A percentile compares a stretch with the other conserved stretches of the same genome.
These are phyloP conservation scores for Cryptosporidium muris DNA, from an alignment of 169 alveolate genomes.

Conservation along the genomic window DNA sequence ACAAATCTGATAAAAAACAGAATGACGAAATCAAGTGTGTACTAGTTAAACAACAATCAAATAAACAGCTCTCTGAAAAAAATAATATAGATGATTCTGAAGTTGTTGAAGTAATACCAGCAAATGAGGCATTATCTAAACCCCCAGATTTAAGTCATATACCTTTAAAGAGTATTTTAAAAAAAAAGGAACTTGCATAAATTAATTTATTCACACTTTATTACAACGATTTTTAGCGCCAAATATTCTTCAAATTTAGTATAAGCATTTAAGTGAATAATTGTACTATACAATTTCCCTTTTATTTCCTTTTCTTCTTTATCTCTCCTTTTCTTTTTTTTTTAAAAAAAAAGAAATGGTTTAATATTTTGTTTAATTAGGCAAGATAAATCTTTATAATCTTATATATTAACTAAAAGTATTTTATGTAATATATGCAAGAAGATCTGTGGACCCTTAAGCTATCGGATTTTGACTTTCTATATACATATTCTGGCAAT, in stretches of 20 bases:
- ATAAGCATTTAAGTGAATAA: background rate
- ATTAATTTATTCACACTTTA: background rate
- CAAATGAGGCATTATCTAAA: constrained; percentile 48
- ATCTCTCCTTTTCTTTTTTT: background rate
- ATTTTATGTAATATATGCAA: background rate
- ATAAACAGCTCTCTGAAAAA: background rate
- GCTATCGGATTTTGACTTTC: too few relatives aligned
- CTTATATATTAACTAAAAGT: background rate
- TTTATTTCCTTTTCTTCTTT: background rate
- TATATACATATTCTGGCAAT: too few relatives aligned
- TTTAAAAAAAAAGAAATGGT: too few relatives aligned
- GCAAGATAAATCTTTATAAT: too few relatives aligned
- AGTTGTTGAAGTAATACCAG: constrained; percentile 28
- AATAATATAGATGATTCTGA: background rate
- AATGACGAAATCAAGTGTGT: constrained; percentile 38
- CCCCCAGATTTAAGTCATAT: constrained; percentile 24
- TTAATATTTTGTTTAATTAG: too few relatives aligned
- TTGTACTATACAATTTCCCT: background rate
- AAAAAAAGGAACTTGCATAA: background rate
- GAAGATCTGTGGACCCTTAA: background rate
- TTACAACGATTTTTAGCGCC: background rate
- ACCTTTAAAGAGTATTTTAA: constrained; percentile 57
- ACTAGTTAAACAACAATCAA: constrained; percentile 7
- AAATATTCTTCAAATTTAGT: background rate
- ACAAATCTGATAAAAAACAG: constrained; percentile 3